Base-by-base conservation (phyloP, 768 basidiomycete species). In the Arthromyces matolae region DNA sequence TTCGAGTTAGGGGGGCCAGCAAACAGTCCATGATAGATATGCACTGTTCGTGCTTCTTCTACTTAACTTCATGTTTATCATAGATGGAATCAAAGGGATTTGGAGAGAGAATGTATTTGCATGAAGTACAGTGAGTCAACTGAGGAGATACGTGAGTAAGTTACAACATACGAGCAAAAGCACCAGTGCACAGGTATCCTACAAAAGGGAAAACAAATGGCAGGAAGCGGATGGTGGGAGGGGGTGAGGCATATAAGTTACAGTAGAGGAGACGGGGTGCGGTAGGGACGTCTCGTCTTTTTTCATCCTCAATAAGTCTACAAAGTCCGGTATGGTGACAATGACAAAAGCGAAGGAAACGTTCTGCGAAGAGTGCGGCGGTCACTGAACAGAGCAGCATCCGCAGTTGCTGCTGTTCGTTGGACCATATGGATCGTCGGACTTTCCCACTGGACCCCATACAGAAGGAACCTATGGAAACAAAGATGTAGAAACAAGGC, bases 361-460 rank as follows among this genome's bases (percentile, higher is more conserved):
- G 32, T 13, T 31, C 27, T 18, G 41, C 12, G 33, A 31, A 45
- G 32, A 19, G 23, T 23, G 22, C 27, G 32, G 41, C 28, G 45
- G 49, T 67, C 59, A 86, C 71, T 84, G 84, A 54, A 86, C 68
- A 22, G 71, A 73, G 69, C 84, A 86, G 51, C 82, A 84, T 53
- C 73, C 48, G 58, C 60, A 55, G 55, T 71, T 77, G 42, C 70
- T 77, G 60, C 56, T 60, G 29, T 74, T 68, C 63, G 81, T 82
- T 45, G 86, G 88, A 20, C 86, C 86, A 61, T 93, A 98, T 39
- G 95, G 95, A 64, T 99, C 95, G 50, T 95, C 91, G 34, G 81
- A 82, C 62, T 88, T 89, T 54, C 82, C 83, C n/a, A 95, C 84
- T 19, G 90, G 86, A 8, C 96, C 96, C 96, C 96, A 99, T 1